phyloP scores from a whole-genome alignment of 306 rosid species.

The Medicago lupulina region DNA sequence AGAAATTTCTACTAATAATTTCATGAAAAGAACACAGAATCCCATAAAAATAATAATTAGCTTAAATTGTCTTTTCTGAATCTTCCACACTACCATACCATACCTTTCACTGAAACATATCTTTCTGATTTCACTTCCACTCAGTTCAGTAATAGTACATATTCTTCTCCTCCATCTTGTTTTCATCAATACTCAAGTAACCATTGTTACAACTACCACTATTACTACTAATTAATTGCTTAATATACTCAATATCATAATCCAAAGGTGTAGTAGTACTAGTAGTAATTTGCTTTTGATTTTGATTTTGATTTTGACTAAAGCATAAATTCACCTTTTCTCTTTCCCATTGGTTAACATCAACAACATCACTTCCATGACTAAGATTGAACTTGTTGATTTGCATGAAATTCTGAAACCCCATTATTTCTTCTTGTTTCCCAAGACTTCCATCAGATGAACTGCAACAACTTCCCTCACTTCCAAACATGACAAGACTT shows the following conservation, averaged over 20 bases:
- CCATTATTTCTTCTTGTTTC: constrained; percentile 60
- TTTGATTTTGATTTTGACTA: not conserved
- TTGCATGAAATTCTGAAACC: constrained; percentile 41
- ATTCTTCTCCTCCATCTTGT: constrained; percentile 50
- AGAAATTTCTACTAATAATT: constrained; percentile 47
- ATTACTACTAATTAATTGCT: constrained; percentile 54
- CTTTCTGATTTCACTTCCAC: constrained; percentile 72
- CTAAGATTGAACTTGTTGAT: constrained; percentile 38
- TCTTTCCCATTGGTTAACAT: constrained; percentile 46
- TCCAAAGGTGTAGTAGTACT: constrained; percentile 39
- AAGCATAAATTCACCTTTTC: constrained; percentile 32
- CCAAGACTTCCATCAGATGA: constrained; percentile 72
- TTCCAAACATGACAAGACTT: constrained; percentile 61
- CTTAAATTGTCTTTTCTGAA: constrained; percentile 40
- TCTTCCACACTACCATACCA: constrained; percentile 27
- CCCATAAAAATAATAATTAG: constrained; percentile 42
- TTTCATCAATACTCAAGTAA: constrained; percentile 55
- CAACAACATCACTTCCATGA: constrained; percentile 29
- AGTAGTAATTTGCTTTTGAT: constrained; percentile 29
- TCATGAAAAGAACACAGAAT: constrained; percentile 43
- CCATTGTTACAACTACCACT: constrained; percentile 35
- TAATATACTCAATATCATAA: constrained; percentile 57
- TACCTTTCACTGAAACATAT: constrained; percentile 64
- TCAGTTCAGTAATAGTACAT: constrained; percentile 47
- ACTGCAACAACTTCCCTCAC: constrained; percentile 75